phyloP scores from a whole-genome alignment of 108 stramenopile genomes.

The Bacterosira constricta region DNA sequence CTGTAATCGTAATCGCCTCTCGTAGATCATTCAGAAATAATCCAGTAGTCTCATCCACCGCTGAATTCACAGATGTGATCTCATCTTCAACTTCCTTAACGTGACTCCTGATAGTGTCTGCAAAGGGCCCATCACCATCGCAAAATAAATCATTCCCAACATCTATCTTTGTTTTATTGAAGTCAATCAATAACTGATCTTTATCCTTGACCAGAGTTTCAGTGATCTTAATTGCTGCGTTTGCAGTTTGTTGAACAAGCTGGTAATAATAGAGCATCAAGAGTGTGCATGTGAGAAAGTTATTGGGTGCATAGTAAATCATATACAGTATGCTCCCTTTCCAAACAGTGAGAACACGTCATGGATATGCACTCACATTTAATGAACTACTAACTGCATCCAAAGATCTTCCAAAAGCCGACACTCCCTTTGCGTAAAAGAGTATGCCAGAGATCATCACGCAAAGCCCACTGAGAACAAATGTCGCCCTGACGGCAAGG shows the following conservation, averaged over 20 bases:
- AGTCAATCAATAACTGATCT: not conserved
- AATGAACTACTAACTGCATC: not conserved
- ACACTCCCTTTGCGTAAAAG: slow-evolving; percentile 25
- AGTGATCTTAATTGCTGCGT: slow-evolving; percentile 8
- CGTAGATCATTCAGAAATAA: not conserved
- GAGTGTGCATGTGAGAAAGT: not conserved
- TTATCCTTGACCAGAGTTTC: slow-evolving; percentile 7
- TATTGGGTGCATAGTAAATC: not conserved
- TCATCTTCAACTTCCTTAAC: not conserved
- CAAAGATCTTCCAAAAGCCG: slow-evolving; percentile 12
- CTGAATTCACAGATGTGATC: not conserved
- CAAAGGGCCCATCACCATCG: not conserved
- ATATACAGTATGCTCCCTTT: not conserved
- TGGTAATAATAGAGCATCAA: not conserved
- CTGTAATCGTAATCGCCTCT: not conserved
- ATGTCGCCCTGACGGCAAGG: slow-evolving; percentile 6
- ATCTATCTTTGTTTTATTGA: slow-evolving; percentile 5
- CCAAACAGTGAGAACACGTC: not conserved
- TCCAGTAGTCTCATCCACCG: not conserved
- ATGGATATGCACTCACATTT: slow-evolving; percentile 4
- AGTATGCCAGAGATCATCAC: slow-evolving; percentile 12
- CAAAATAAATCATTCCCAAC: not conserved
- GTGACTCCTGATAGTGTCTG: not conserved
- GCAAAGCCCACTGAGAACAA: slow-evolving; percentile 18
- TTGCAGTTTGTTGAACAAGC: slow-evolving; percentile 8